Conservation (phyloP, 768 basidiomycete species). For the Tremella mesenterica region DNA sequence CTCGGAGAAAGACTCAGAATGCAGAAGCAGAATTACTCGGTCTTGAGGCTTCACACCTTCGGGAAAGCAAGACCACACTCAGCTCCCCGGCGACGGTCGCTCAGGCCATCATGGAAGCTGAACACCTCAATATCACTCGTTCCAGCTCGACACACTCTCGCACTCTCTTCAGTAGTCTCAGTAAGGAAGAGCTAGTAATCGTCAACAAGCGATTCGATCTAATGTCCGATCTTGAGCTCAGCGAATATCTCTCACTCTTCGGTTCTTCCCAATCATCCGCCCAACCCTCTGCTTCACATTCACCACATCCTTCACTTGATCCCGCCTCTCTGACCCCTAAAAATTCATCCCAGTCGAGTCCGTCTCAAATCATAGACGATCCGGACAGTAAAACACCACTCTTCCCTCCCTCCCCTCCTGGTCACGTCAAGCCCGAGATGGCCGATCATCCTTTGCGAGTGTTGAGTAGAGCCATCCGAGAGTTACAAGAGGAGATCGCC, state of each 20-base stretch:
- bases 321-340: too few relatives aligned
- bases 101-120: neutral
- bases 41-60: neutral
- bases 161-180: constrained; percentile 7
- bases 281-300: too few relatives aligned
- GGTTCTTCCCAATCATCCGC: neutral
- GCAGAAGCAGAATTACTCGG: neutral
- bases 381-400: constrained; percentile 9
- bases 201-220: constrained; percentile 25
- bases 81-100: neutral
- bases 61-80: neutral
- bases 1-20: neutral
- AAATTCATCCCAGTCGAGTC: neutral
- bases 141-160: neutral
- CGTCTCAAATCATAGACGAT: neutral
- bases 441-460: constrained; percentile 30
- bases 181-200: constrained; percentile 21
- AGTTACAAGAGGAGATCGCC: constrained; percentile 21
- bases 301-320: too few relatives aligned
- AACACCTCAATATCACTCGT: neutral
- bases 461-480: constrained; percentile 22
- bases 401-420: constrained; percentile 32
- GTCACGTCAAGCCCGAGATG: neutral
- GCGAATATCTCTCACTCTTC: neutral
- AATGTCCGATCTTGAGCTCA: constrained; percentile 25